Evolutionary conservation across 331 rosid genomes (phyloP).

Genomic region (Malus hybrid): DNA sequence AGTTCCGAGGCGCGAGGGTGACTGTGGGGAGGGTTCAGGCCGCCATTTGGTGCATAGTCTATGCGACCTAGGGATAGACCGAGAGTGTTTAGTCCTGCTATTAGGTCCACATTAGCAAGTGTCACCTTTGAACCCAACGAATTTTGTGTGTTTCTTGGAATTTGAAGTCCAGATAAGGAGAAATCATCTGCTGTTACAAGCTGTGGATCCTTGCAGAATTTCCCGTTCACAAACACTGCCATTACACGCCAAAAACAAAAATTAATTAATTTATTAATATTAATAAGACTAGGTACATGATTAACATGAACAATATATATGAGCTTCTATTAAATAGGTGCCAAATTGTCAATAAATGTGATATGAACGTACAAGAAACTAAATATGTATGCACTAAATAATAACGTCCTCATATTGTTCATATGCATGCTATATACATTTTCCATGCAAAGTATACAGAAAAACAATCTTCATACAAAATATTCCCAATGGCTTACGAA

Average conservation of each 20-base stretch:
- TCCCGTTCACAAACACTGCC: not conserved
- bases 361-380: too few species aligned
- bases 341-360: too few species aligned
- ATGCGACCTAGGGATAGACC: not conserved
- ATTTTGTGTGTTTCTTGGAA: not conserved
- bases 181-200: not conserved
- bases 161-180: not conserved
- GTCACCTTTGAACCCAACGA: not conserved
- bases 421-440: too few species aligned
- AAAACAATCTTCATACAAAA: too few species aligned
- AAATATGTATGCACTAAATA: too few species aligned
- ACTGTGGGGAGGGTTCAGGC: too few species aligned
- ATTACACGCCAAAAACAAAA: not conserved
- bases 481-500: too few species aligned
- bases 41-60: too few species aligned
- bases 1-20: too few species aligned
- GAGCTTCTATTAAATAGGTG: not conserved
- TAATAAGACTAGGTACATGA: not conserved
- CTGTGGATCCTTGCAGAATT: not conserved
- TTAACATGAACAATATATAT: not conserved
- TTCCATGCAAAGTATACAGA: too few species aligned
- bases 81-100: not conserved
- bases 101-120: not conserved
- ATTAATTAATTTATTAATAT: not conserved
- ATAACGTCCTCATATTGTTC: too few species aligned